Percentiles rank a stretch among this genome's conserved stretches.
Conservation (phyloP, 192 early-diverging fungal species). For the Podochytrium sp. region DNA sequence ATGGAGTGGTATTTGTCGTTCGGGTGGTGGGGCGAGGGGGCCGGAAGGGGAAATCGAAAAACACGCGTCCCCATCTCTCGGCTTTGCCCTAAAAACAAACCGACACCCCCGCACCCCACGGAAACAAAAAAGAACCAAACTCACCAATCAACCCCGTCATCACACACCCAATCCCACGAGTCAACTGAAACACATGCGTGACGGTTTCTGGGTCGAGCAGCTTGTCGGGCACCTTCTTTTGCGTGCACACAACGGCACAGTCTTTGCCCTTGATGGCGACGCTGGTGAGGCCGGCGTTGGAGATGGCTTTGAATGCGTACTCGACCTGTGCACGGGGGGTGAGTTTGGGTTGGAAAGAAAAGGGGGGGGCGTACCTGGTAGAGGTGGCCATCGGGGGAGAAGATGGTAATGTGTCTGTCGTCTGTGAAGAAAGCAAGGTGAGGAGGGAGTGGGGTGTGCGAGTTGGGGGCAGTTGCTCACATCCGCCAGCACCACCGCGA, state of each 20-base stretch:
- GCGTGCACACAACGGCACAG: constrained; percentile 91
- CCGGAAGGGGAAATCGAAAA: no score
- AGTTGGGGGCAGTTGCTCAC: background rate
- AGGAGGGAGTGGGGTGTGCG: background rate
- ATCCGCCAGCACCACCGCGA: constrained; percentile 19
- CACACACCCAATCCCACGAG: constrained; percentile 93
- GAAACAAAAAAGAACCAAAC: constrained; percentile 14
- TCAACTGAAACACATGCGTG: constrained; percentile 91
- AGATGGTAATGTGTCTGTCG: constrained; percentile 99
- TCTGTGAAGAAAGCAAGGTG: no score
- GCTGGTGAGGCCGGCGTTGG: constrained; percentile 93
- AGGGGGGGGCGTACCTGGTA: constrained; percentile 97
- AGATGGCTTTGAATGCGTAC: constrained; percentile 99
- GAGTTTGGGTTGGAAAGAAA: background rate
- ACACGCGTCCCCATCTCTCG: background rate
- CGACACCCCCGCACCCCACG: no score
- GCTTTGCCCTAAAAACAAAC: no score
- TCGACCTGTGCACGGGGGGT: constrained; percentile 60
- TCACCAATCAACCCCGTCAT: constrained; percentile 94
- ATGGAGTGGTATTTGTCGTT: no score
- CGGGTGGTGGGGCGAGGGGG: no score
- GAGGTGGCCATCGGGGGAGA: constrained; percentile 98
- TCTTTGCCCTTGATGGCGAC: constrained; percentile 96
- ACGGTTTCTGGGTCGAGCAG: constrained; percentile 91
- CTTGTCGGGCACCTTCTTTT: constrained; percentile 99